Percentiles rank a stretch among this genome's conserved stretches.
Evolutionary conservation across 2,329 filamentous ascomycete species (phyloP).

Genomic region (Zymoseptoria crescenta): DNA sequence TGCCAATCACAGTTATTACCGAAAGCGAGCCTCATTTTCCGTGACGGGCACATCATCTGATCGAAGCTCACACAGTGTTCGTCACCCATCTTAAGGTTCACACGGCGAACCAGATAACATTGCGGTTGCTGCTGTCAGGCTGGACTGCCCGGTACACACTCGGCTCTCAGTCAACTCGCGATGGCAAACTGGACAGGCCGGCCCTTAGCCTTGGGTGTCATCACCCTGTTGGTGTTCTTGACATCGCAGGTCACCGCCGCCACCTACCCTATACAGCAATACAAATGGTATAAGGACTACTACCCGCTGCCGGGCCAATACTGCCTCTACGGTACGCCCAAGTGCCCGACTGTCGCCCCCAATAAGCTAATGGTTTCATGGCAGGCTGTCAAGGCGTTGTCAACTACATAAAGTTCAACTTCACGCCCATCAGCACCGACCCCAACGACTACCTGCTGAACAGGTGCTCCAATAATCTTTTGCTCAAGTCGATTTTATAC

Average conservation of each 20-base stretch:
- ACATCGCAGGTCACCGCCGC: not conserved
- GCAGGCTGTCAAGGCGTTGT: not conserved
- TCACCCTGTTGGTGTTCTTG: not conserved
- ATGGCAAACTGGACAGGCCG: not conserved
- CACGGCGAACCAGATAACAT: not conserved
- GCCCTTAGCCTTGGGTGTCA: not conserved
- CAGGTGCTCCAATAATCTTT: slow-evolving; percentile 7
- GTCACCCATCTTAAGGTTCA: not conserved
- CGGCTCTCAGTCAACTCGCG: not conserved
- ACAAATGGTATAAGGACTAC: slow-evolving; percentile 15
- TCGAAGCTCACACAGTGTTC: not conserved
- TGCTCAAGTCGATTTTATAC: slow-evolving; percentile 9
- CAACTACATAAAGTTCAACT: slow-evolving; percentile 8
- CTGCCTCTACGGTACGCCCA: slow-evolving; percentile 7
- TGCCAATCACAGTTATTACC: not conserved
- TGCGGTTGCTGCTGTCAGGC: not conserved
- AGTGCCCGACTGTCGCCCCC: not conserved
- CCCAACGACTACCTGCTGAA: slow-evolving; percentile 6
- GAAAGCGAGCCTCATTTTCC: not conserved
- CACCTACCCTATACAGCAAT: slow-evolving; percentile 2
- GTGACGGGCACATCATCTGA: not conserved
- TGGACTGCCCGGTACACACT: not conserved
- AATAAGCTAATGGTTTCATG: not conserved
- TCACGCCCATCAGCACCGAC: slow-evolving; percentile 3
- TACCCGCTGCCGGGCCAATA: slow-evolving; percentile 9